phyloP scores from a whole-genome alignment of 2,329 filamentous ascomycete species.

The Xylariaceae sp. region DNA sequence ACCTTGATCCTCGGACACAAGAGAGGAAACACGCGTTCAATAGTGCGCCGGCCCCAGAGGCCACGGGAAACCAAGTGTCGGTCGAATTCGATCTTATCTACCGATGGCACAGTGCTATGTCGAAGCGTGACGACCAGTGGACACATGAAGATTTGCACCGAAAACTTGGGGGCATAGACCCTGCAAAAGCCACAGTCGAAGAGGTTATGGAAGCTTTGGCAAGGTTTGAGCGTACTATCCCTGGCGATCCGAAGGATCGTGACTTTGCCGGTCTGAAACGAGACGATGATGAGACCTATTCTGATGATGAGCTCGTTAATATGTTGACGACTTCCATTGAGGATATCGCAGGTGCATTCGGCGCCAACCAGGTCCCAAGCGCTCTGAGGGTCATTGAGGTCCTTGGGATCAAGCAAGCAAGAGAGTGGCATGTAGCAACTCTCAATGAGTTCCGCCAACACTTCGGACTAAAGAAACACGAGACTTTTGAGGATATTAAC shows the following conservation, averaged over 20 bases:
- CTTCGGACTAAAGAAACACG: slow-evolving; percentile 53
- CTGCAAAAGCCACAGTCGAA: slow-evolving; percentile 47
- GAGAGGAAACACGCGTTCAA: slow-evolving; percentile 31
- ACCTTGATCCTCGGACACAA: slow-evolving; percentile 34
- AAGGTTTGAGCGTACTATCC: slow-evolving; percentile 49
- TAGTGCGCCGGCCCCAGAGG: slow-evolving; percentile 36
- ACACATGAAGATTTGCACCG: slow-evolving; percentile 41
- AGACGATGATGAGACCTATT: slow-evolving; percentile 40
- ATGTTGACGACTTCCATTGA: slow-evolving; percentile 50
- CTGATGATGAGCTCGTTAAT: slow-evolving; percentile 46
- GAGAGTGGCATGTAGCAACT: slow-evolving; percentile 54
- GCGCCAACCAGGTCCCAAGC: slow-evolving; percentile 50
- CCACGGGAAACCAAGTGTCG: slow-evolving; percentile 53
- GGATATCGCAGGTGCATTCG: slow-evolving; percentile 54
- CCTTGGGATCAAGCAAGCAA: slow-evolving; percentile 50
- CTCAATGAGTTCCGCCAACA: slow-evolving; percentile 55
- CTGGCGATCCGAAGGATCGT: slow-evolving; percentile 56
- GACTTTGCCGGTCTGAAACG: slow-evolving; percentile 53
- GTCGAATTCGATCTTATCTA: slow-evolving; percentile 58
- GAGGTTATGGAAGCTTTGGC: slow-evolving; percentile 52
- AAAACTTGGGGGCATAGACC: slow-evolving; percentile 43
- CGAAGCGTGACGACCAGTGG: slow-evolving; percentile 48
- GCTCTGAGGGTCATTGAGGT: slow-evolving; percentile 51
- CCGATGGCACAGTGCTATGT: slow-evolving; percentile 51
- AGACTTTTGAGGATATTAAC: slow-evolving; percentile 55